Percentiles rank a stretch among this genome's conserved stretches.
Conservation (phyloP, 495 filamentous ascomycete species). For the Aspergillus ostianus region DNA sequence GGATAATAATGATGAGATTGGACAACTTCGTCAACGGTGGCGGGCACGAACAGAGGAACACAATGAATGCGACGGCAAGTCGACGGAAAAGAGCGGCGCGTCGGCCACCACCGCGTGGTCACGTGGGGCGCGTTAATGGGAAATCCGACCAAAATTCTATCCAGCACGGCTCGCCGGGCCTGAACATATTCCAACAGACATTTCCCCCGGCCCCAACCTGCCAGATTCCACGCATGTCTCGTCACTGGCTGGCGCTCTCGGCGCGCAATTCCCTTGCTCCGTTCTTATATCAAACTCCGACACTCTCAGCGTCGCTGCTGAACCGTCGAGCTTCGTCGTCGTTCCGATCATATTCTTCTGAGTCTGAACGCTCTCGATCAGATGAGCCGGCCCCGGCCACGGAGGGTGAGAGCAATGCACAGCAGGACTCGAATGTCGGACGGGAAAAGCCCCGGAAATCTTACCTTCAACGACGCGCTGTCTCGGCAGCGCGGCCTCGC, state of each 20-base stretch:
- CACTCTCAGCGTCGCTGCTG: neutral
- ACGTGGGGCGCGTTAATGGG: neutral
- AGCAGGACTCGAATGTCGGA: neutral
- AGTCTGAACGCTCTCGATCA: neutral
- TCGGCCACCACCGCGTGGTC: conserved; percentile 2
- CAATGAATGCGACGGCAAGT: neutral
- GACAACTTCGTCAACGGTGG: neutral
- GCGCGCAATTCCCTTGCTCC: neutral
- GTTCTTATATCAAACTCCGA: neutral
- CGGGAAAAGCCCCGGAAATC: conserved; percentile 15
- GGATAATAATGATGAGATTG: neutral
- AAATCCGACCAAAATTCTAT: neutral
- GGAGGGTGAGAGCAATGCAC: neutral
- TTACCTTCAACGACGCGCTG: conserved; percentile 29
- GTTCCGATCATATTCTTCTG: neutral
- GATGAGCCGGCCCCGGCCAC: neutral
- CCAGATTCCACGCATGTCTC: neutral
- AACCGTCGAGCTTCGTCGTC: neutral
- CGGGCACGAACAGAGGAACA: neutral
- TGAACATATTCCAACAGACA: neutral
- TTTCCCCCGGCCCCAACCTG: neutral
- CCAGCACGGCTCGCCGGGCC: neutral
- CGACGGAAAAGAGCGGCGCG: conserved; percentile 2
- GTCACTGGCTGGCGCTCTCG: neutral
- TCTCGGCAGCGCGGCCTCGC: conserved; percentile 2